These are phyloP conservation scores for Coemansia sp. DNA, from an alignment of 192 early-diverging fungal genomes.

Conservation along the genomic window DNA sequence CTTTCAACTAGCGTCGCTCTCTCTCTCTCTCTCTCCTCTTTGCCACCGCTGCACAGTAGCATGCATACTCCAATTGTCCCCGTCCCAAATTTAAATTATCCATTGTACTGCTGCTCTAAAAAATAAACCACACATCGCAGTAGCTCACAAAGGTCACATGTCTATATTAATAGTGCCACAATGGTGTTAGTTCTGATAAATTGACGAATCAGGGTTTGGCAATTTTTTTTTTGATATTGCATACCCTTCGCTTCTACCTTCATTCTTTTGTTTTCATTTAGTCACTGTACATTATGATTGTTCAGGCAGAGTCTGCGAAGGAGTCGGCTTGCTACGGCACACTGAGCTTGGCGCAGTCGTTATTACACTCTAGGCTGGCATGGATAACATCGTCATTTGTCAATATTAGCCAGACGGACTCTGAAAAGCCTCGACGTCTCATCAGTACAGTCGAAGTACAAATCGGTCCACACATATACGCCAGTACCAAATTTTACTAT, in stretches of 20 bases:
- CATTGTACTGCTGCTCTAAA: neutral
- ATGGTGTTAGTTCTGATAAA: neutral
- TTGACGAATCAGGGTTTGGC: neutral
- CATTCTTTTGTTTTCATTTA: neutral
- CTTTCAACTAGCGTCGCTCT: neutral
- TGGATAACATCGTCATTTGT: constrained; percentile 45
- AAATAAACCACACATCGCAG: neutral
- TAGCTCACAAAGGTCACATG: neutral
- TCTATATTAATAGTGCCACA: neutral
- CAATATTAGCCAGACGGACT: constrained; percentile 7
- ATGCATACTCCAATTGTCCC: neutral
- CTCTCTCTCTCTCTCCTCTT: neutral
- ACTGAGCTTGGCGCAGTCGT: constrained; percentile 42
- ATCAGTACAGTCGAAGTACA: constrained; percentile 53
- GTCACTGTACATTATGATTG: constrained; percentile 7
- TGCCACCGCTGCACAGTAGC: neutral
- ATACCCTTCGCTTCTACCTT: neutral
- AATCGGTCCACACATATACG: constrained; percentile 62
- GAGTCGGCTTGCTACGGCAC: constrained; percentile 22
- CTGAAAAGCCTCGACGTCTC: neutral
- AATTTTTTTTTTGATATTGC: neutral
- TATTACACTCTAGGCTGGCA: constrained; percentile 38
- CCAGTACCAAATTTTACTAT: constrained; percentile 53
- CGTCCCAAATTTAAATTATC: constrained; percentile 2
- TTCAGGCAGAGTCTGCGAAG: constrained; percentile 10